Evolutionary conservation across 257 asterid genomes (phyloP).

Genomic region (Ehretia macrophylla): DNA sequence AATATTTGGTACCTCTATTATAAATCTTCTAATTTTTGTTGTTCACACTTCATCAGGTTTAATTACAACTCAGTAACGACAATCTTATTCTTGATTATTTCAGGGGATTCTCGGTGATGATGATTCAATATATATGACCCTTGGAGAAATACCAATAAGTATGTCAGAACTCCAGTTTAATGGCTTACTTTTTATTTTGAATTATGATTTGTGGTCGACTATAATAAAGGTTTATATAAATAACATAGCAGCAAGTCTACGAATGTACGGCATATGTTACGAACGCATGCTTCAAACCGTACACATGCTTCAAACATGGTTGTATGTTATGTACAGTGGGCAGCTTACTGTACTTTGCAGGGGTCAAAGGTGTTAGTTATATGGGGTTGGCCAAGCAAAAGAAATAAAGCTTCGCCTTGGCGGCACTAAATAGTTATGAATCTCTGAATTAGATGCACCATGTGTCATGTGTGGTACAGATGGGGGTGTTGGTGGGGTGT

Average conservation of each 20-base stretch:
- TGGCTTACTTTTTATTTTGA: background rate
- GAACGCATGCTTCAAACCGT: too few relatives aligned
- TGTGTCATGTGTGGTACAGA: too few relatives aligned
- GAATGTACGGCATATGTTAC: too few relatives aligned
- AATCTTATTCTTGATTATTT: slow-evolving; percentile 22
- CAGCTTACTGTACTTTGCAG: too few relatives aligned
- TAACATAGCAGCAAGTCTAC: too few relatives aligned
- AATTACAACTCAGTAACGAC: slow-evolving; percentile 1
- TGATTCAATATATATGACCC: slow-evolving; percentile 88
- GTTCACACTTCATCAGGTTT: background rate
- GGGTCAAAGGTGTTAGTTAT: too few relatives aligned
- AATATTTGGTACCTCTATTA: background rate
- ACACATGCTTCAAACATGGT: background rate
- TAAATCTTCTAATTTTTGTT: background rate
- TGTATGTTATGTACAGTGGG: background rate
- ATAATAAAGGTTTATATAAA: background rate
- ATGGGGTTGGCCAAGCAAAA: too few relatives aligned
- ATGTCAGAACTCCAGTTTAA: slow-evolving; percentile 28
- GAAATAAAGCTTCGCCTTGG: too few relatives aligned
- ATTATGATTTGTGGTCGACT: background rate
- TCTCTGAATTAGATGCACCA: too few relatives aligned
- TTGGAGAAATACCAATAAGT: slow-evolving; percentile 93
- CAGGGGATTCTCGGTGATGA: slow-evolving; percentile 97
- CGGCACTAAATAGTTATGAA: too few relatives aligned
- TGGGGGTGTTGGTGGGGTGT: too few relatives aligned